Base-by-base conservation (phyloP, 2,329 filamentous ascomycete species). In the Epichloe glyceriae region DNA sequence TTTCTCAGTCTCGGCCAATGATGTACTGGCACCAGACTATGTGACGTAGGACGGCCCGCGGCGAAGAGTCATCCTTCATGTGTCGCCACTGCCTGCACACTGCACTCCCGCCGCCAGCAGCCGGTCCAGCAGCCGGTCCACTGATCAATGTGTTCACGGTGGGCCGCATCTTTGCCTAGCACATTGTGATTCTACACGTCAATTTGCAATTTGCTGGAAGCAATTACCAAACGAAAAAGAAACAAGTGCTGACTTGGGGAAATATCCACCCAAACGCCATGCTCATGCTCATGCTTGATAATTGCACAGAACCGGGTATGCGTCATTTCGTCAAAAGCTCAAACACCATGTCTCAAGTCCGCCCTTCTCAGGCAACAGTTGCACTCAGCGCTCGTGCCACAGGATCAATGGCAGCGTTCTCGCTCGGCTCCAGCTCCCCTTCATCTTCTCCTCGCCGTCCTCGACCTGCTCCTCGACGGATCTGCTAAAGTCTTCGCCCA, bases 381-480 rank as follows among this genome's bases (percentile, higher is more conserved):
- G 50, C 47, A 20, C 51, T 53, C 38, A 49, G 17, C 12, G 42
- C 37, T 19, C 35, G 19, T 19, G 40, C 26, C 17, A 46, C 26
- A 11, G 52, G 47, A 17, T 43, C 8, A 6, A 42, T 22, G 7
- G 52, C 34, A 3, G 43, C 42, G 35, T 64, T 60, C 41, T 66
- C 61, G 10, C 62, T 62, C 0, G 64, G 64, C 15, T 69, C 67
- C 3, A 68, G 55, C 44, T 68, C 63, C 5, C 61, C 56, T 65
- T 60, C 62, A 68, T 67, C 35, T 60, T 55, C 35, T 60, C 53
- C n/a, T 70, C 66, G 7, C 60, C 59, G 10, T 67, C 61, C 19
- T 67, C 66, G 11, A 68, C 61, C 54, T 67, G 60, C 50, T 65
- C 52, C 11, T 57, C 51, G 2, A 58, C 53, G 0, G 63, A 60